Conservation (phyloP, 495 filamentous ascomycete species). For the Aspergillus heteromorphus region DNA sequence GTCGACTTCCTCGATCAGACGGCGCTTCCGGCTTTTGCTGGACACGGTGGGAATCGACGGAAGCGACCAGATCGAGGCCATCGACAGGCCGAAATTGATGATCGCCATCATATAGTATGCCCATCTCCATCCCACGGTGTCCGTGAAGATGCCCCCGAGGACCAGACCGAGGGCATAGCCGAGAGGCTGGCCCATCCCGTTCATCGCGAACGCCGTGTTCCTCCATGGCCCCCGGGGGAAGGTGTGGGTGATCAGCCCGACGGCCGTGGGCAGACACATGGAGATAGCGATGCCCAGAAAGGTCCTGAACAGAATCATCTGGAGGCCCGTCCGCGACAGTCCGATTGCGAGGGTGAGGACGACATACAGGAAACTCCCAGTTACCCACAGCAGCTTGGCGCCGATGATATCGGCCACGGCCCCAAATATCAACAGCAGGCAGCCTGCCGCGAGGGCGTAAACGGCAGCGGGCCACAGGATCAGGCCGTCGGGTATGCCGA, state of each 20-base stretch:
- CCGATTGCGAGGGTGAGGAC: conserved; percentile 44
- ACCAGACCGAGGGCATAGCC: conserved; percentile 55
- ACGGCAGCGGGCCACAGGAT: conserved; percentile 4
- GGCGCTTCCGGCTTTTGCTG: background rate
- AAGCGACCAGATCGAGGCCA: background rate
- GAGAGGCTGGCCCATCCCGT: conserved; percentile 46
- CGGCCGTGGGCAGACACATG: conserved; percentile 46
- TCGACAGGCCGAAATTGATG: background rate
- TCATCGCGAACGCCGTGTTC: conserved; percentile 48
- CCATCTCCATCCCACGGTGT: conserved; percentile 7
- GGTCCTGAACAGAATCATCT: conserved; percentile 48
- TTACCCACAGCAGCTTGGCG: conserved; percentile 35
- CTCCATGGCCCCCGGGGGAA: conserved; percentile 37
- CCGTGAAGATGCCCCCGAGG: conserved; percentile 48
- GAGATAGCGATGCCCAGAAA: conserved; percentile 45
- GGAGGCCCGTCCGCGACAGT: conserved; percentile 35
- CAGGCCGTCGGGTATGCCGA: background rate
- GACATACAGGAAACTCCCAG: conserved; percentile 39
- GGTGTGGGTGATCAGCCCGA: conserved; percentile 43
- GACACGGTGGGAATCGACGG: background rate
- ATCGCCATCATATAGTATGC: background rate
- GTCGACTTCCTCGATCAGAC: background rate
- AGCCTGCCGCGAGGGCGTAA: conserved; percentile 39
- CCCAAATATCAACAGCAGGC: conserved; percentile 46
- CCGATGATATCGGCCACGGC: conserved; percentile 49